These are phyloP conservation scores for Phytophthora sp. DNA, from an alignment of 352 stramenopile species.

Conservation along the genomic window DNA sequence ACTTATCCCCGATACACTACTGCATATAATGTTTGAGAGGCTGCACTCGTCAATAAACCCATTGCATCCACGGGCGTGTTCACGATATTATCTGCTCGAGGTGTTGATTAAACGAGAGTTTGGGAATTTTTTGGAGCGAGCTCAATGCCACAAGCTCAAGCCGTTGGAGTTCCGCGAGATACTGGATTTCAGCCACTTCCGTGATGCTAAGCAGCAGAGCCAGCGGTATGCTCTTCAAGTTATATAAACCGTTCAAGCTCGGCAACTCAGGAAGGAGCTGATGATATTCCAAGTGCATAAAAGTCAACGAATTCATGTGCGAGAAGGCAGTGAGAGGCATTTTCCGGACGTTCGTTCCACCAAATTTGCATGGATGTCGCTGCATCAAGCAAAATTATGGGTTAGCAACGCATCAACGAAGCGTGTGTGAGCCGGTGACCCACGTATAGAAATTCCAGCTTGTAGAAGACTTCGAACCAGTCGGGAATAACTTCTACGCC, in stretches of 20 bases:
- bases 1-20: background rate
- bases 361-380: constrained; percentile 13
- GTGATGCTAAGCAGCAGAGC: no score
- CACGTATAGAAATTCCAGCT: constrained; percentile 40
- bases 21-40: constrained; percentile 2
- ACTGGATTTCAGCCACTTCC: no score
- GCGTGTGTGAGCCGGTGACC: no score
- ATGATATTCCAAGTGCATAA: constrained; percentile 36
- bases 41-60: constrained; percentile 26
- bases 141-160: background rate
- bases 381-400: constrained; percentile 16
- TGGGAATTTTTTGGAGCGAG: background rate
- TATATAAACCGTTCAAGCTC: constrained; percentile 22
- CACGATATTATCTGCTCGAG: background rate
- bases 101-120: constrained; percentile 8
- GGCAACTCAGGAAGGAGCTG: constrained; percentile 18
- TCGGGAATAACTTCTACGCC: constrained; percentile 20
- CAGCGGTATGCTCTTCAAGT: constrained; percentile 35
- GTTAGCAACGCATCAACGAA: background rate
- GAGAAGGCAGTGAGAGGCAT: constrained; percentile 17
- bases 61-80: constrained; percentile 30
- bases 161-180: background rate
- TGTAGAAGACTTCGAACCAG: constrained; percentile 21
- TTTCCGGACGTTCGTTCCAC: constrained; percentile 4
- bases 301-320: constrained; percentile 34